A percentile compares a stretch with the other conserved stretches of the same genome.
phyloP scores from a whole-genome alignment of 2,329 filamentous ascomycete species.

The Sporothrix curviconia region DNA sequence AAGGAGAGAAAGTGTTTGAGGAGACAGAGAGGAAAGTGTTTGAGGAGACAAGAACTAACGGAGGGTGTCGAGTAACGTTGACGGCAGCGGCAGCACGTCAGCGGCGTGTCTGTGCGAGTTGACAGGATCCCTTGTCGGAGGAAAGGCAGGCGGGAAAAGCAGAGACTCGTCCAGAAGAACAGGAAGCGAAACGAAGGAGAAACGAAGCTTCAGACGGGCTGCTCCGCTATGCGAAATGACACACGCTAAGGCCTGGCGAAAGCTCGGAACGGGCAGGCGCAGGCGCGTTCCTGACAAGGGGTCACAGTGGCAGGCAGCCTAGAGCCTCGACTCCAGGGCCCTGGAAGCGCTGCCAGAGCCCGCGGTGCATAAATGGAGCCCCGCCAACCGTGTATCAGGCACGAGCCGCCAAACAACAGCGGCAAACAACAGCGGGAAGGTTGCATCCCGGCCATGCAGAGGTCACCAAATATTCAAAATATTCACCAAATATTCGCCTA shows the following conservation, averaged over 20 bases:
- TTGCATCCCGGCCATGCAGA: no score
- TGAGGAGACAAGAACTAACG: no score
- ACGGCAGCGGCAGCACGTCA: not conserved
- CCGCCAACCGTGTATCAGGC: constrained; percentile 8
- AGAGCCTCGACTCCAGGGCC: not conserved
- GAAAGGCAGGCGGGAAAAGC: not conserved
- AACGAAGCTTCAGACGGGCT: constrained; percentile 9
- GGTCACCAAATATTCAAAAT: no score
- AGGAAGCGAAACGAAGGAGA: constrained; percentile 6
- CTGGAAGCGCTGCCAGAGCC: not conserved
- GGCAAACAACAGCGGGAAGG: constrained; percentile 1
- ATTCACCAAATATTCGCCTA: no score
- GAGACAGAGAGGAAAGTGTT: not conserved
- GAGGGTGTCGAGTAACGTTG: no score
- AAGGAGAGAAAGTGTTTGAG: not conserved
- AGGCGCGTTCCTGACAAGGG: not conserved
- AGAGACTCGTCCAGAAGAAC: not conserved
- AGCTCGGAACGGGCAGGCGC: not conserved
- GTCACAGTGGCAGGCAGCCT: not conserved
- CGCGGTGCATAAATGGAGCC: constrained; percentile 8
- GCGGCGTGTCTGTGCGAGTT: not conserved
- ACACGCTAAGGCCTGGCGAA: constrained; percentile 3
- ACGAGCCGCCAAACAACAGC: not conserved
- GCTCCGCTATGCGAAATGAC: constrained; percentile 12
- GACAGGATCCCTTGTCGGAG: no score